Percentiles rank a stretch among this genome's conserved stretches.
Evolutionary conservation across 2,329 filamentous ascomycete species (phyloP).

Genomic region (Sclerotinia sclerotiorum): DNA sequence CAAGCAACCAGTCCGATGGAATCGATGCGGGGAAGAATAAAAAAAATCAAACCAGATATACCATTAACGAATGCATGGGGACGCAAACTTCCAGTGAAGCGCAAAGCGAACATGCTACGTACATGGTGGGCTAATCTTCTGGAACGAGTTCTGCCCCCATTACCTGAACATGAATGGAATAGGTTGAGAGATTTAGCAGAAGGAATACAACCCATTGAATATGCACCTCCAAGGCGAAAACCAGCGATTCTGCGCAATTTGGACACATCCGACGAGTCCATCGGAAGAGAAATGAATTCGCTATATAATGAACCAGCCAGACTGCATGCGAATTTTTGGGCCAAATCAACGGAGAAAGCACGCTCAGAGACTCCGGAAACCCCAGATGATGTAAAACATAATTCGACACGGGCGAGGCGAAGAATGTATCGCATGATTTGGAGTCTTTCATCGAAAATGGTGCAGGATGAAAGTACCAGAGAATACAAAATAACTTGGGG

Average conservation of each 20-base stretch:
- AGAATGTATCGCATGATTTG: constrained; percentile 51
- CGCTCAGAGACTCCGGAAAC: not conserved
- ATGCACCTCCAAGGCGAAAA: constrained; percentile 31
- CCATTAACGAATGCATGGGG: constrained; percentile 53
- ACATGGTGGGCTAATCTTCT: constrained; percentile 50
- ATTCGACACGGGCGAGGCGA: constrained; percentile 44
- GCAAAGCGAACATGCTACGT: constrained; percentile 47
- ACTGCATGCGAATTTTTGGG: not conserved
- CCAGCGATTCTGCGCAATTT: not conserved
- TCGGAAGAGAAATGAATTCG: not conserved
- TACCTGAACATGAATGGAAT: constrained; percentile 57
- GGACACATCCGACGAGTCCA: not conserved
- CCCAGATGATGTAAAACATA: not conserved
- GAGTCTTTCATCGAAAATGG: constrained; percentile 47
- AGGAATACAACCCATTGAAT: constrained; percentile 36
- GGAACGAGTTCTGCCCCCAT: constrained; percentile 53
- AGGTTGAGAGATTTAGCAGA: constrained; percentile 49
- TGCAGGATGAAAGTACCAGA: constrained; percentile 37
- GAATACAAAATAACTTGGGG: constrained; percentile 51
- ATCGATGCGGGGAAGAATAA: constrained; percentile 16
- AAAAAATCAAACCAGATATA: constrained; percentile 40
- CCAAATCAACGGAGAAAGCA: not conserved
- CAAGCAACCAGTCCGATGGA: constrained; percentile 26
- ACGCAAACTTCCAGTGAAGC: constrained; percentile 44
- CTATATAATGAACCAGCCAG: not conserved